Evolutionary conservation across 495 filamentous ascomycete species (phyloP).

Genomic region (Glutinoglossum americanum): DNA sequence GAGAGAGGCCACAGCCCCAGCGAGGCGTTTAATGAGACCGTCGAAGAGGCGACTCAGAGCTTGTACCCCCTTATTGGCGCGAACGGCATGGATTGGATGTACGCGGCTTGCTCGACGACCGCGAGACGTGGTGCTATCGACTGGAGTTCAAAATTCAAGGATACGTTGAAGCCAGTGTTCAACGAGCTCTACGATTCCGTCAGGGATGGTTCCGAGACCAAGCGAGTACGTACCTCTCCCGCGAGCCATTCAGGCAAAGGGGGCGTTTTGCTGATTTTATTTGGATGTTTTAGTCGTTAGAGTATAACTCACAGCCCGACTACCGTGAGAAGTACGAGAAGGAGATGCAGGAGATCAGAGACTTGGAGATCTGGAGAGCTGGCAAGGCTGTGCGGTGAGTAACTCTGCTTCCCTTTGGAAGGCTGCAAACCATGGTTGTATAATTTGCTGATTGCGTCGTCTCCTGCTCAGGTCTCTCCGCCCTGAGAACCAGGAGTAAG

Average conservation of each 20-base stretch:
- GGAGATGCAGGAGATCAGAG: slow-evolving; percentile 90
- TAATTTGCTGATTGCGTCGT: slow-evolving; percentile 10
- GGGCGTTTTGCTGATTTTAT: background rate
- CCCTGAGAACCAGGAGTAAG: slow-evolving; percentile 81
- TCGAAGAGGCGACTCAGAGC: slow-evolving; percentile 95
- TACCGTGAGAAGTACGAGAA: slow-evolving; percentile 91
- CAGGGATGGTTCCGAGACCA: slow-evolving; percentile 71
- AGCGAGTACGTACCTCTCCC: slow-evolving; percentile 24
- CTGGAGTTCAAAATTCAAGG: slow-evolving; percentile 90
- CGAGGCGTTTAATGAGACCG: slow-evolving; percentile 99
- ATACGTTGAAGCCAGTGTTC: slow-evolving; percentile 93
- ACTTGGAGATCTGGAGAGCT: slow-evolving; percentile 95
- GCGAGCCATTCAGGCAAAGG: background rate
- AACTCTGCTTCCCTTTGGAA: too few species aligned
- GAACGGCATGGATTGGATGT: slow-evolving; percentile 99
- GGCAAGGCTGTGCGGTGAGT: slow-evolving; percentile 81
- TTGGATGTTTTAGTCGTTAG: slow-evolving; percentile 32
- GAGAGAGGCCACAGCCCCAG: slow-evolving; percentile 91
- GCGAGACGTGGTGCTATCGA: slow-evolving; percentile 96
- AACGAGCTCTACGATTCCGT: slow-evolving; percentile 88
- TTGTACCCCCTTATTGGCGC: slow-evolving; percentile 90
- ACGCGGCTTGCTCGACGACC: slow-evolving; percentile 96
- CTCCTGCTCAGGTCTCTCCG: slow-evolving; percentile 40
- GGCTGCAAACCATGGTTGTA: too few species aligned
- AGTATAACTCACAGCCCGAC: slow-evolving; percentile 85